Conservation (phyloP, 2,329 filamentous ascomycete species). For the Fusarium multiceps region DNA sequence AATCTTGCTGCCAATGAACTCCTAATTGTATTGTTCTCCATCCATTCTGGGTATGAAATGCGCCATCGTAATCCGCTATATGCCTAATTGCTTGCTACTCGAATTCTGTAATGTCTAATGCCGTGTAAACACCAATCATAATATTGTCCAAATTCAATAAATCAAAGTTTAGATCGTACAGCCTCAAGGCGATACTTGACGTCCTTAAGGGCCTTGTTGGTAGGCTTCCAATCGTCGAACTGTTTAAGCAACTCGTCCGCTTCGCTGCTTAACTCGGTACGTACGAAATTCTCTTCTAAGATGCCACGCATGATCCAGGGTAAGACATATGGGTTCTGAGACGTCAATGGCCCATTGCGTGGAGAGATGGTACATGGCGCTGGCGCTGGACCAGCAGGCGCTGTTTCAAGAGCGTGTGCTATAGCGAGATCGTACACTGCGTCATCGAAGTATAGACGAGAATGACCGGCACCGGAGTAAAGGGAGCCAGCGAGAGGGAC, state of each 20-base stretch:
- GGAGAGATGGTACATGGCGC: constrained; percentile 43
- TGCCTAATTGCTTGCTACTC: not conserved
- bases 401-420: constrained; percentile 79
- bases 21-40: constrained; percentile 10
- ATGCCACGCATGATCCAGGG: constrained; percentile 97
- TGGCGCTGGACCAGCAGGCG: constrained; percentile 58
- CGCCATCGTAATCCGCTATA: constrained; percentile 9
- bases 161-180: constrained; percentile 81
- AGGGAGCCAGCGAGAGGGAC: constrained; percentile 89
- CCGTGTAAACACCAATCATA: not conserved
- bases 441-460: constrained; percentile 89
- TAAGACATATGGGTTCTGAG: constrained; percentile 86
- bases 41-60: constrained; percentile 22
- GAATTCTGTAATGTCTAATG: not conserved
- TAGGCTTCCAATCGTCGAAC: constrained; percentile 94
- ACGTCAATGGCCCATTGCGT: constrained; percentile 52
- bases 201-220: constrained; percentile 91
- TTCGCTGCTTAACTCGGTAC: constrained; percentile 80
- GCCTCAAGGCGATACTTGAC: constrained; percentile 95
- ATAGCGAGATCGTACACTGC: constrained; percentile 85
- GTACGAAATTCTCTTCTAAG: constrained; percentile 91
- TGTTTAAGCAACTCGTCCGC: constrained; percentile 82
- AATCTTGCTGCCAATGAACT: constrained; percentile 23
- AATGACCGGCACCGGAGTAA: constrained; percentile 93
- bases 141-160: not conserved